Percentiles rank a stretch among this genome's conserved stretches.
phyloP scores from a whole-genome alignment of 2,329 filamentous ascomycete species.

The Metarhizium guizhouense region DNA sequence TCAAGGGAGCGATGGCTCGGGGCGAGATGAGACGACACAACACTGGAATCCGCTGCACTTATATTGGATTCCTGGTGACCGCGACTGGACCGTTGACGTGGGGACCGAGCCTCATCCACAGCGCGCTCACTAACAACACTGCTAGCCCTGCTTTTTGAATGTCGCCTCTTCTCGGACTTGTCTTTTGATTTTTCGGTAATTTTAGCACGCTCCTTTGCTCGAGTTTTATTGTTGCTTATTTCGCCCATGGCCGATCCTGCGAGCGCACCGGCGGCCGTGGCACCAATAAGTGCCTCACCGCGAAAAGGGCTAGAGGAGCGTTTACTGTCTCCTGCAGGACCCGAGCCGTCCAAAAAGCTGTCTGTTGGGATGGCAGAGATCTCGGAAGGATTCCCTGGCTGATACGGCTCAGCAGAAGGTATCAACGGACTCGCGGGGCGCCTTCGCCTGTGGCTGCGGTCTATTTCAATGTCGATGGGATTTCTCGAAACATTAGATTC shows the following conservation, averaged over 20 bases:
- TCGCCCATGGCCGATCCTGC: slow-evolving; percentile 33
- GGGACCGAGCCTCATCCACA: slow-evolving; percentile 34
- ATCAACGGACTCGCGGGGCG: slow-evolving; percentile 61
- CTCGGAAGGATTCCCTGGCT: slow-evolving; percentile 64
- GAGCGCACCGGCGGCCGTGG: slow-evolving; percentile 23
- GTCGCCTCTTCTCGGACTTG: slow-evolving; percentile 40
- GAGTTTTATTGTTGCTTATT: slow-evolving; percentile 33
- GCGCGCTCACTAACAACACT: slow-evolving; percentile 38
- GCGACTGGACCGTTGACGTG: slow-evolving; percentile 41
- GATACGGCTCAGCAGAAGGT: slow-evolving; percentile 50
- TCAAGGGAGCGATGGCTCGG: slow-evolving; percentile 48
- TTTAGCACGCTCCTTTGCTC: slow-evolving; percentile 34
- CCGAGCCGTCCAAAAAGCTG: slow-evolving; percentile 53
- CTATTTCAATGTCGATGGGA: slow-evolving; percentile 84
- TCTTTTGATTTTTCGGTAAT: slow-evolving; percentile 33
- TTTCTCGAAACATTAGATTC: slow-evolving; percentile 69
- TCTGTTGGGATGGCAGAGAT: slow-evolving; percentile 67
- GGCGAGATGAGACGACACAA: slow-evolving; percentile 43
- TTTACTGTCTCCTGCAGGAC: slow-evolving; percentile 30
- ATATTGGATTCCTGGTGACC: slow-evolving; percentile 43
- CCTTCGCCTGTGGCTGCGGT: slow-evolving; percentile 49
- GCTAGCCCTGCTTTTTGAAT: slow-evolving; percentile 40
- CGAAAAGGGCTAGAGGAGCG: slow-evolving; percentile 34
- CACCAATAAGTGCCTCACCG: slow-evolving; percentile 27
- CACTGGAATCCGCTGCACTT: slow-evolving; percentile 45